Percentiles rank a stretch among this genome's conserved stretches.
phyloP scores from a whole-genome alignment of 1,284 basidiomycete species.

The Caloboletus inedulis region DNA sequence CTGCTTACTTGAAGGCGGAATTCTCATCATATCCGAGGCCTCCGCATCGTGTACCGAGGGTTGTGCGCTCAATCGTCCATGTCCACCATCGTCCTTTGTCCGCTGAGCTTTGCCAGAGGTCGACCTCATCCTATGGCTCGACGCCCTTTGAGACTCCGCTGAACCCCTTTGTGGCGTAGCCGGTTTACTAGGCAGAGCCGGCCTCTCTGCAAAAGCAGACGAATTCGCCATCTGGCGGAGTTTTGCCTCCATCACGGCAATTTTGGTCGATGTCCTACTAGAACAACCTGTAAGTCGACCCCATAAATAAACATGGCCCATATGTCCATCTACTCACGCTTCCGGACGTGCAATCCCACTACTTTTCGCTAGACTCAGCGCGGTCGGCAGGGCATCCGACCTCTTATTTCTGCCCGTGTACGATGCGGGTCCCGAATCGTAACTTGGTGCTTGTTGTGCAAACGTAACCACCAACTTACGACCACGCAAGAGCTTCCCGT shows the following conservation, averaged over 20 bases:
- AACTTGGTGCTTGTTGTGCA: slow-evolving; percentile 75
- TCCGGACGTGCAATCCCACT: slow-evolving; percentile 50
- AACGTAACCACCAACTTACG: slow-evolving; percentile 86
- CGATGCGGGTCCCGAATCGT: slow-evolving; percentile 34
- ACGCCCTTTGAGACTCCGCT: slow-evolving; percentile 1
- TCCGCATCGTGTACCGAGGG: slow-evolving; percentile 10
- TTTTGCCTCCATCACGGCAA: slow-evolving; percentile 95
- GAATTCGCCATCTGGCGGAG: slow-evolving; percentile 69
- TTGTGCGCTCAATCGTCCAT: background rate
- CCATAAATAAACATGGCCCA: background rate
- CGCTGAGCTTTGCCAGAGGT: background rate
- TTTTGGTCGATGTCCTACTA: slow-evolving; percentile 79
- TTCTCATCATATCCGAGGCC: slow-evolving; percentile 15
- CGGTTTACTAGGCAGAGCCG: slow-evolving; percentile 27
- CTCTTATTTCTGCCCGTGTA: slow-evolving; percentile 30
- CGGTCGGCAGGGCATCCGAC: slow-evolving; percentile 62
- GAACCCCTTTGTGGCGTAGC: background rate
- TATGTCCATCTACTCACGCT: slow-evolving; percentile 49
- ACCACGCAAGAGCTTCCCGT: slow-evolving; percentile 83
- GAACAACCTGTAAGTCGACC: slow-evolving; percentile 8
- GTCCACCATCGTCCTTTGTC: slow-evolving; percentile 3
- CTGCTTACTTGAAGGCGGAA: slow-evolving; percentile 20
- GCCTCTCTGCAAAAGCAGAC: slow-evolving; percentile 21
- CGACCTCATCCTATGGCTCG: background rate
- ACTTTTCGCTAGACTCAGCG: slow-evolving; percentile 84